Base-by-base conservation (phyloP, 306 rosid species). In the Crataegus laevigata region DNA sequence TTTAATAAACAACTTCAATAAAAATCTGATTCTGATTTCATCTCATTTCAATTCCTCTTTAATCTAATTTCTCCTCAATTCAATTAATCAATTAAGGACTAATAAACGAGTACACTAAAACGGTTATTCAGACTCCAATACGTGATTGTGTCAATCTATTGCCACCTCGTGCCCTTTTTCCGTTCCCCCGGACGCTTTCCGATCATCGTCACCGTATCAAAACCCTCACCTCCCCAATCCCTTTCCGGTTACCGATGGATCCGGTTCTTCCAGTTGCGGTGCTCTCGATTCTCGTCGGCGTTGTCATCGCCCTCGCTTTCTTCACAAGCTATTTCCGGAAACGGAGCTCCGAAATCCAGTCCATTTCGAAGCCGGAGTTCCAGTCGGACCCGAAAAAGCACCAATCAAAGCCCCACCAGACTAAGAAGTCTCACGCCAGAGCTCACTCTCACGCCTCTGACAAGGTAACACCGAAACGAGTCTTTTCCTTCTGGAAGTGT, bases 261-360 rank as follows among this genome's bases (percentile, higher is more conserved):
- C 96, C 88, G 14, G 17, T 77, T 47, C 47, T 89, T 14, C 84
- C 84, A 66, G 71, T 96, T 72, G 79, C 78, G 17, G 80, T 32
- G 8, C 34, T 89, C 1, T 96, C 98, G 11, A 78, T 90, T 43
- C n/a, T 96, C 11, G 78, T 92, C 30, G 98, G 98, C 30, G 88
- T 96, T 52, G 24, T 92, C 36, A 82, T 96, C 57, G 96, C 89
- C 66, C 7, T 78, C 25, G 71, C 69, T 66, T 96, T 92, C 91
- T 96, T 96, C 81, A 58, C 69, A 15, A 42, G 80, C 76, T 96
- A 96, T 89, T 83, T 85, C 61, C 75, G 79, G 45, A 84, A 96
- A 26, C 96, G 94, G 55, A 83, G 86, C 85, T 88, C 96, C 75
- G 96, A 96, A 55, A 76, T 92, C 69, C 96, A 87, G 78, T 84